Conservation (phyloP, 495 filamentous ascomycete genomes). For the Penicillium lividum region DNA sequence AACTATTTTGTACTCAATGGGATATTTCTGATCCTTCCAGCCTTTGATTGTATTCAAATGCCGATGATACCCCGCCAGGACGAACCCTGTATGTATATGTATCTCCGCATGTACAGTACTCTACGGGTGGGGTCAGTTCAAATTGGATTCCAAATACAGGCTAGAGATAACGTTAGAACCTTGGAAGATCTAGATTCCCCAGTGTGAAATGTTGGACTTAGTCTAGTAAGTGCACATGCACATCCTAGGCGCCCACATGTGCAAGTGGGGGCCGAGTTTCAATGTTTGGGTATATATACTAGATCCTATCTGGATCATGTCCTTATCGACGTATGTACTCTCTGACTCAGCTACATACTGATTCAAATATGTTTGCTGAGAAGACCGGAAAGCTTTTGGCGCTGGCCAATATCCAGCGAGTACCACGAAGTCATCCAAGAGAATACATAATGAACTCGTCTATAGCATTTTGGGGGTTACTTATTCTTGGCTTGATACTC, state of each 20-base stretch:
- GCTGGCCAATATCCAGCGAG: slow-evolving; percentile 1
- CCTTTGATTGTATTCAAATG: background rate
- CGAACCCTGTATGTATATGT: background rate
- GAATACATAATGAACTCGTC: background rate
- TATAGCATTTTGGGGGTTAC: background rate
- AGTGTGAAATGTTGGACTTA: too few relatives aligned
- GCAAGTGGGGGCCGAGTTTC: too few relatives aligned
- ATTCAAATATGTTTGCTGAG: slow-evolving; percentile 12
- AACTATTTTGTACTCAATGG: background rate
- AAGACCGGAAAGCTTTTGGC: slow-evolving; percentile 13
- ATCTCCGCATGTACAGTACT: background rate
- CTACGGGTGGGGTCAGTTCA: background rate
- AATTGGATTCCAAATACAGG: background rate
- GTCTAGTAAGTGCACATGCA: background rate
- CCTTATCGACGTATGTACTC: background rate
- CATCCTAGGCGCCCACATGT: too few relatives aligned
- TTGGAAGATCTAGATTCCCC: too few relatives aligned
- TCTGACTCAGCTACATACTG: background rate
- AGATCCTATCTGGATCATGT: too few relatives aligned
- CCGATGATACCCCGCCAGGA: background rate
- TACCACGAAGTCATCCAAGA: background rate
- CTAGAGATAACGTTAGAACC: background rate
- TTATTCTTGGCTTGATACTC: background rate
- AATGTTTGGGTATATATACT: background rate
- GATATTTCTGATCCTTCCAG: background rate